These are phyloP conservation scores for Salvia rosmarinus DNA, from an alignment of 257 asterid genomes.

Conservation along the genomic window DNA sequence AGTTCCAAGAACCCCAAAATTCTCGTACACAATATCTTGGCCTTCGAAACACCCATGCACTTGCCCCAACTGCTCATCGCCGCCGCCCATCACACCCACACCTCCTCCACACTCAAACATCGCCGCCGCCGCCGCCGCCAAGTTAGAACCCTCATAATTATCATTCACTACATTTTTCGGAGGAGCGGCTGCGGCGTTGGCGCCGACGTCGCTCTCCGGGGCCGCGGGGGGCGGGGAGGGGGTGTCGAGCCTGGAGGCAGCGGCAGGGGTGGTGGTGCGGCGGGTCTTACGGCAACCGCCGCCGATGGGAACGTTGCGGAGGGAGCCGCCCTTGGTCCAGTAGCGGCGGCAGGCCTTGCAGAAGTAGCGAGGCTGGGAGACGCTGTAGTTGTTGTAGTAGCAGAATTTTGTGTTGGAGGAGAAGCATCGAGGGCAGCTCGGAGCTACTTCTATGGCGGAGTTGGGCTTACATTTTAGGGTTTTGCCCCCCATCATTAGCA, in stretches of 20 bases:
- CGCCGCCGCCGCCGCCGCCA: slow-evolving; percentile 32
- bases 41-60: slow-evolving; percentile 30
- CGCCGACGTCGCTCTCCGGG: neutral
- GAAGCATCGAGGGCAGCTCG: slow-evolving; percentile 76
- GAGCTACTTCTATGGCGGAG: slow-evolving; percentile 50
- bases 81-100: slow-evolving; percentile 28
- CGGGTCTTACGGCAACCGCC: slow-evolving; percentile 75
- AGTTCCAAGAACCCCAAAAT: slow-evolving; percentile 38
- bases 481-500: slow-evolving; percentile 45
- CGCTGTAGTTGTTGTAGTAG: slow-evolving; percentile 77
- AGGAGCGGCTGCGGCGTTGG: neutral
- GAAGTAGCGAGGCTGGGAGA: slow-evolving; percentile 76
- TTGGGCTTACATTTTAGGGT: slow-evolving; percentile 48
- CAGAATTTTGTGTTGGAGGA: slow-evolving; percentile 82
- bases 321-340: slow-evolving; percentile 86
- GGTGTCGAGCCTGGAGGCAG: slow-evolving; percentile 20
- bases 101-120: slow-evolving; percentile 23
- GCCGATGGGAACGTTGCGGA: slow-evolving; percentile 74
- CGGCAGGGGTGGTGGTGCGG: slow-evolving; percentile 28
- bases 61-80: neutral
- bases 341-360: slow-evolving; percentile 73
- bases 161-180: slow-evolving; percentile 29
- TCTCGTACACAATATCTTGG: slow-evolving; percentile 44
- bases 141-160: slow-evolving; percentile 31
- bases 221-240: slow-evolving; percentile 8